phyloP scores from a whole-genome alignment of 768 basidiomycete species.

The Mycena vitilis region DNA sequence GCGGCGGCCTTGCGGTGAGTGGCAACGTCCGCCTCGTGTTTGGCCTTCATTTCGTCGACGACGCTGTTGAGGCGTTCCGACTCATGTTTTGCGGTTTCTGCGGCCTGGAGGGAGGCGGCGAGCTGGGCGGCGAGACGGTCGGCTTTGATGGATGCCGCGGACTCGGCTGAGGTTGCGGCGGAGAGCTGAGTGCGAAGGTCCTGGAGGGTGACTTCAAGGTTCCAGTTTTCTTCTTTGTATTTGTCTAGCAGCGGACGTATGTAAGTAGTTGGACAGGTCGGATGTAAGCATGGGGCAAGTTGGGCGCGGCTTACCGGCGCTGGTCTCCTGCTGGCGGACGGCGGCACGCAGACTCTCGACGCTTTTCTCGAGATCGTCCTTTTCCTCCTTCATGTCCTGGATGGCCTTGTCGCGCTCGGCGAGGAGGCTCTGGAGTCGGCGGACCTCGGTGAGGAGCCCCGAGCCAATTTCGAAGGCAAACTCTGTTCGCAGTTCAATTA shows the following conservation, averaged over 20 bases:
- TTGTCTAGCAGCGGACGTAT: conserved; percentile 66
- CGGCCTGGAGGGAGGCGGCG: conserved; percentile 74
- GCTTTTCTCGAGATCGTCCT: conserved; percentile 86
- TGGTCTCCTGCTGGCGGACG: conserved; percentile 85
- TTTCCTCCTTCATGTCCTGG: conserved; percentile 91
- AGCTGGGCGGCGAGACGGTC: conserved; percentile 84
- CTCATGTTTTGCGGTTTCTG: conserved; percentile 91
- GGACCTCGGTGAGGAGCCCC: conserved; percentile 89
- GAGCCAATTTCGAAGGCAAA: conserved; percentile 99
- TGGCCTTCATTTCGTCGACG: conserved; percentile 82
- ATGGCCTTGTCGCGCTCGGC: conserved; percentile 94
- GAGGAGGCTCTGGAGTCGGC: conserved; percentile 89
- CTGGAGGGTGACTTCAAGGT: conserved; percentile 93
- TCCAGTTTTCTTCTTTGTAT: conserved; percentile 99
- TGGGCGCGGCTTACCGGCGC: conserved; percentile 65
- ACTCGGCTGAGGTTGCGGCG: conserved; percentile 70
- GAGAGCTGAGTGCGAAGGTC: conserved; percentile 80
- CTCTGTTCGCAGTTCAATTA: conserved; percentile 60
- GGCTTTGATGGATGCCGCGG: conserved; percentile 80
- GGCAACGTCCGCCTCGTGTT: conserved; percentile 96
- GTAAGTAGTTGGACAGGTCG: not conserved
- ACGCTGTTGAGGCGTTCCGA: conserved; percentile 73
- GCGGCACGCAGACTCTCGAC: conserved; percentile 80
- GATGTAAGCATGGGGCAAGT: conserved; percentile 8
- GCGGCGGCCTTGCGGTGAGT: conserved; percentile 90